phyloP scores from a whole-genome alignment of 805 yeast genomes.

The Cyberlindnera amylophila region DNA sequence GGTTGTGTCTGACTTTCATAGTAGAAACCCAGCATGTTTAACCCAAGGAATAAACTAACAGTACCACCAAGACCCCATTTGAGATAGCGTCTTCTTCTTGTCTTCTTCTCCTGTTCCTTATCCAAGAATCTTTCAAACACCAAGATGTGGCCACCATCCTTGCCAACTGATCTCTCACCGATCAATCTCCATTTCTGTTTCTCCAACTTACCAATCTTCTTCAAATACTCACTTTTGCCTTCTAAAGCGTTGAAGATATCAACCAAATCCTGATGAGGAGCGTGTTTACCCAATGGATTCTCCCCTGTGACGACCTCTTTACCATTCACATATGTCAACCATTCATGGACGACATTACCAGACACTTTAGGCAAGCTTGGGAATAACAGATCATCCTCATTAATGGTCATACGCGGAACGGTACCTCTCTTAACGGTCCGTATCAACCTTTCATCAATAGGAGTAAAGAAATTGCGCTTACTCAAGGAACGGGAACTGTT shows the following conservation, averaged over 20 bases:
- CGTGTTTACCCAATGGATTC: conserved; percentile 38
- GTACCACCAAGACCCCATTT: not conserved
- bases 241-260: conserved; percentile 37
- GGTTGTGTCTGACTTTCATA: conserved; percentile 1
- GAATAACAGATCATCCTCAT: conserved; percentile 21
- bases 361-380: conserved; percentile 17
- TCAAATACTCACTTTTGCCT: conserved; percentile 33
- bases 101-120: conserved; percentile 6
- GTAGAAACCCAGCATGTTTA: conserved; percentile 4
- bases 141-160: conserved; percentile 28
- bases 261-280: conserved; percentile 39
- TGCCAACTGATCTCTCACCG: conserved; percentile 26
- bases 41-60: not conserved
- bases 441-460: conserved; percentile 24
- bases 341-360: conserved; percentile 20
- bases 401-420: conserved; percentile 15
- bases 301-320: conserved; percentile 26
- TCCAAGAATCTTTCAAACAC: conserved; percentile 37
- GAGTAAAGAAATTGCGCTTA: conserved; percentile 38
- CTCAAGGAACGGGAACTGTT: conserved; percentile 37
- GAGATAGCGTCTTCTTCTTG: not conserved
- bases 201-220: conserved; percentile 40
- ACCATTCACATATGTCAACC: conserved; percentile 17
- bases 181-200: conserved; percentile 32
- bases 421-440: conserved; percentile 11